Base-by-base conservation (phyloP, 768 basidiomycete genomes). In the Austroboletus eburneus region DNA sequence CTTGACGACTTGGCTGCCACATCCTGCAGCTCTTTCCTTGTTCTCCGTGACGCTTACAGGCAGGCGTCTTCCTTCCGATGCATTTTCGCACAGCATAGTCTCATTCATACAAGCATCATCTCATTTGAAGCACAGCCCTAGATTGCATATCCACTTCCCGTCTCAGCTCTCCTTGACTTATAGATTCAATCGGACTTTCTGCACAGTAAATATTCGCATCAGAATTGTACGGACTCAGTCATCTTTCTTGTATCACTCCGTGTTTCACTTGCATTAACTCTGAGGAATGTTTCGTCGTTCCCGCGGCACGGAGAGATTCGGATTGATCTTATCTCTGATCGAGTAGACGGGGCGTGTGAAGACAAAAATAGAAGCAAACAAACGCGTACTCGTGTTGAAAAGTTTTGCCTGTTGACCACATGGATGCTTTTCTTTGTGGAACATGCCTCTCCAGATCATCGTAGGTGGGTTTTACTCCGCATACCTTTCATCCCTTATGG, bases 191-290 rank as follows among this genome's bases (percentile, higher is more conserved):
- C 41, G 43, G 56, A 50, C 59, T 40, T 49, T 40, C 45, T 38
- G 45, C 47, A 48, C 30, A 44, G 27, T 53, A 41, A 34, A 43
- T 37, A 46, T 27, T 35, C 9, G 17, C 51, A 40, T 29, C 57
- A 61, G 58, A 61, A 36, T 41, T 39, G 45, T 49, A 42, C 29
- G 39, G 45, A 57, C 39, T 41, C 41, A 43, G 18, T 12, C 33
- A 9, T 32, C 50, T 34, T 56, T 61, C 50, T 59, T 58, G 59
- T 50, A 58, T 39, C n/a, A 17, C 20, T 30, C 12, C 9, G 33
- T 40, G 49, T 43, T 40, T 48, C 50, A 39, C n/a, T 46, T 55
- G 6, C 34, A 41, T 40, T 20, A 40, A 54, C 43, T 35, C 37
- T 18, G 33, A 48, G 47, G 49, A 50, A 18, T 32, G 30, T 32